Conservation (phyloP, 108 stramenopile species). For the Mediolabrus comicus region DNA sequence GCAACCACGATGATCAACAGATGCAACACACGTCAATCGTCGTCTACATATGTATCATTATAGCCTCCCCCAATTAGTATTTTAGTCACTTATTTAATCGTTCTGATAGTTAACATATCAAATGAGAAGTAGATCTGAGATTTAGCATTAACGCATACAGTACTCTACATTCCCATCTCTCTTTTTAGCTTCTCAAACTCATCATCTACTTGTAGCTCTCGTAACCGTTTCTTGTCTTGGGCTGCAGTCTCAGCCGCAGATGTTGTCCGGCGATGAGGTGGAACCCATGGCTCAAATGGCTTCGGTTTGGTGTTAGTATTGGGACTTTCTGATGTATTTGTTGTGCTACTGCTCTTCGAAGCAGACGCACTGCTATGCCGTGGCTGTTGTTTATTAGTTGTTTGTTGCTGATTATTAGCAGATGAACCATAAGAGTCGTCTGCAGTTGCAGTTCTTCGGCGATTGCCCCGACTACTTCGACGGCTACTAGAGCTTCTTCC, state of each 20-base stretch:
- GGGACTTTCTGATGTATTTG: not conserved
- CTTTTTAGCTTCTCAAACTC: slow-evolving; percentile 86
- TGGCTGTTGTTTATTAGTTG: slow-evolving; percentile 7
- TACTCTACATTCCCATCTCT: slow-evolving; percentile 71
- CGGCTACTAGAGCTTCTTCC: slow-evolving; percentile 43
- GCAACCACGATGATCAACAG: too few species aligned
- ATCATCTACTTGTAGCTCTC: slow-evolving; percentile 84
- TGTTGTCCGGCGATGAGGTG: slow-evolving; percentile 76
- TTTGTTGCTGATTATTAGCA: slow-evolving; percentile 2
- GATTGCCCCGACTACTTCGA: slow-evolving; percentile 36
- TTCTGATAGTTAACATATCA: too few species aligned
- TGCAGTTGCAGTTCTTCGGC: slow-evolving; percentile 1
- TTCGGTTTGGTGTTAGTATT: not conserved
- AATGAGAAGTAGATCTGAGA: too few species aligned
- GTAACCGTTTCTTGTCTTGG: slow-evolving; percentile 64
- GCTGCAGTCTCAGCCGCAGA: slow-evolving; percentile 45
- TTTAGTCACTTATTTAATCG: too few species aligned
- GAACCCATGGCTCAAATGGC: slow-evolving; percentile 37
- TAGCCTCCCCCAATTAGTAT: too few species aligned
- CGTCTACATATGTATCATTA: too few species aligned
- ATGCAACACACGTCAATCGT: too few species aligned
- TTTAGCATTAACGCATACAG: too few species aligned
- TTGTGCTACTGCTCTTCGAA: not conserved
- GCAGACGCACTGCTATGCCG: not conserved
- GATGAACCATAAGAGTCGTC: not conserved